Conservation (phyloP, 805 yeast species). For the Wickerhamiella hasegawae region DNA sequence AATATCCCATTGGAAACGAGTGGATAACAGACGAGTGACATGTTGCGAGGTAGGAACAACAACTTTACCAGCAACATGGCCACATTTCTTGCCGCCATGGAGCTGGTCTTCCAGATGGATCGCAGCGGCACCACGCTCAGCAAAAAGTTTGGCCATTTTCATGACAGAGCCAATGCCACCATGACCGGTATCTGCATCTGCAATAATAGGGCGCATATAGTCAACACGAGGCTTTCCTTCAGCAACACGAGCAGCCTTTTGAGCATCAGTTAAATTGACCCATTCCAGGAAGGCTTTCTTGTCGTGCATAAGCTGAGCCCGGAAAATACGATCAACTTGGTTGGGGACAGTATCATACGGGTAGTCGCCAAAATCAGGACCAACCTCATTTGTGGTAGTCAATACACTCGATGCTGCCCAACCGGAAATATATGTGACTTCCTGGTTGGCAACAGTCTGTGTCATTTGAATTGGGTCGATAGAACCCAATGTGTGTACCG, state of each 20-base stretch:
- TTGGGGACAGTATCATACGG: constrained; percentile 59
- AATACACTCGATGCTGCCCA: constrained; percentile 27
- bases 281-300: constrained; percentile 31
- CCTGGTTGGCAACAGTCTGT: constrained; percentile 35
- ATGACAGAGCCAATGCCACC: constrained; percentile 47
- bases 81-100: constrained; percentile 52
- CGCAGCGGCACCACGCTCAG: constrained; percentile 55
- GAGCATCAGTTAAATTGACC: constrained; percentile 16
- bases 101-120: constrained; percentile 49
- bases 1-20: constrained; percentile 48
- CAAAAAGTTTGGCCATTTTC: constrained; percentile 49
- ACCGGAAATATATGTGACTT: constrained; percentile 11
- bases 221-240: constrained; percentile 24
- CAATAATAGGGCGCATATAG: constrained; percentile 44
- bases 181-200: constrained; percentile 55
- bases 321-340: constrained; percentile 42
- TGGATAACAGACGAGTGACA: constrained; percentile 36
- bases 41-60: constrained; percentile 45
- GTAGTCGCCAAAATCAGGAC: constrained; percentile 54
- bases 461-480: constrained; percentile 50
- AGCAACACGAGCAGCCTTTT: constrained; percentile 14
- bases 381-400: constrained; percentile 46
- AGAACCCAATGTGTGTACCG: constrained; percentile 43
- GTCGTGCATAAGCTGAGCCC: constrained; percentile 44
- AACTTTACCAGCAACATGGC: constrained; percentile 47